Base-by-base conservation (phyloP, 2,329 filamentous ascomycete species). In the Ophiosphaerella herpotricha region DNA sequence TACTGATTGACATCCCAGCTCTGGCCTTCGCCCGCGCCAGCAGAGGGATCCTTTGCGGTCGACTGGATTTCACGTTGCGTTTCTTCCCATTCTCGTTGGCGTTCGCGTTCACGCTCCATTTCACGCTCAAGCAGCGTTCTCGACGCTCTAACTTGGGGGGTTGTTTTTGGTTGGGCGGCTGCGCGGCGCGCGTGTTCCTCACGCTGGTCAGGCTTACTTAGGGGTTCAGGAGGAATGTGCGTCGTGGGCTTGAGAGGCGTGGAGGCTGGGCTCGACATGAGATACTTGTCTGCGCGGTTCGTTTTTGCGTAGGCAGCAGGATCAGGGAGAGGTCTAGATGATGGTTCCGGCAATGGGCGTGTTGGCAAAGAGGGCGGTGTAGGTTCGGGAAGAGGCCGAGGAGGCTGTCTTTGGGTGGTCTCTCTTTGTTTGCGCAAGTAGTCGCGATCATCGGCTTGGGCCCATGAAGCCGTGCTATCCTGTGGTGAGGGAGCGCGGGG, bases 31-130 rank as follows among this genome's bases (percentile, higher is more conserved):
- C 85, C 85, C 36, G 84, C 82, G 0, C 86, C 87, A 21, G 87
- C 85, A 12, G 82, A 80, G 1, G 74, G 73, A 14, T 81, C 77
- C 31, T 77, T 78, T 5, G 78, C 77, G 0, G 82, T 80, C 47
- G 80, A 80, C 18, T 83, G 82, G 14, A 84, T 82, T 57, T 83
- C 84, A 64, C 84, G 79, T 72, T 93, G 90, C 1, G 84, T 78
- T 55, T 89, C 84, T 70, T 94, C 89, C 90, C 90, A 92, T 69
- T 92, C 89, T 48, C 80, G 81, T 74, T 92, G 89, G 12, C 88
- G 79, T 75, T 90, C 84, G 7, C 89, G 80, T 72, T 92, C 89
- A 68, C 87, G 79, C 70, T 92, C 88, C 87, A 91, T 91, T 73
- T 92, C 89, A 24, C 87, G 83, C 74, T 91, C 89, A 1, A 91